Evolutionary conservation across 1,284 basidiomycete genomes (phyloP).

Genomic region (Termitomyces sp.): DNA sequence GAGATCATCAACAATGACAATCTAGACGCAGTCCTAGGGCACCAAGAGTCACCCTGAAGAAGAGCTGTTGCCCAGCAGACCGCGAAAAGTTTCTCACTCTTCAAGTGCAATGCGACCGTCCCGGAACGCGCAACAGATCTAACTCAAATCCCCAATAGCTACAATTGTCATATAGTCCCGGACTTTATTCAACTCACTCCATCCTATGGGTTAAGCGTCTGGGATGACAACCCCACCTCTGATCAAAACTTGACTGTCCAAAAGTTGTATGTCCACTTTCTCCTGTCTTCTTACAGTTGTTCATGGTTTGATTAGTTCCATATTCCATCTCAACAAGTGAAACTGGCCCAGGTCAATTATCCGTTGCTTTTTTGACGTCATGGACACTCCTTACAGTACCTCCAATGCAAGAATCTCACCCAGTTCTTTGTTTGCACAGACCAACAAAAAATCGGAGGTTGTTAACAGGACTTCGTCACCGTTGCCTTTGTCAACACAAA

Average conservation of each 20-base stretch:
- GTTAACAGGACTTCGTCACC: conserved; percentile 80
- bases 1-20: conserved; percentile 67
- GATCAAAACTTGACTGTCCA: conserved; percentile 85
- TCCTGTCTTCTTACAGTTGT: not conserved
- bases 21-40: no score
- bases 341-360: conserved; percentile 81
- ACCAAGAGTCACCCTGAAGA: no score
- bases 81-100: no score
- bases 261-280: conserved; percentile 63
- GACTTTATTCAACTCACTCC: conserved; percentile 42
- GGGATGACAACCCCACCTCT: conserved; percentile 75
- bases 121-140: no score
- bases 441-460: conserved; percentile 66
- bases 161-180: conserved; percentile 75
- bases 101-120: no score
- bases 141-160: no score
- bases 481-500: conserved; percentile 94
- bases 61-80: no score
- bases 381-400: conserved; percentile 67
- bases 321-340: conserved; percentile 84
- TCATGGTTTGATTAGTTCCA: conserved; percentile 45
- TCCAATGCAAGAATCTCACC: conserved; percentile 83
- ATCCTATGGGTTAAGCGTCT: conserved; percentile 81
- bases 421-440: conserved; percentile 72
- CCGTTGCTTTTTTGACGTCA: conserved; percentile 77